Evolutionary conservation across 163 green algal species (phyloP), one percentile per base, ranked within the genome.

Genomic region (Volvox carteri): DNA sequence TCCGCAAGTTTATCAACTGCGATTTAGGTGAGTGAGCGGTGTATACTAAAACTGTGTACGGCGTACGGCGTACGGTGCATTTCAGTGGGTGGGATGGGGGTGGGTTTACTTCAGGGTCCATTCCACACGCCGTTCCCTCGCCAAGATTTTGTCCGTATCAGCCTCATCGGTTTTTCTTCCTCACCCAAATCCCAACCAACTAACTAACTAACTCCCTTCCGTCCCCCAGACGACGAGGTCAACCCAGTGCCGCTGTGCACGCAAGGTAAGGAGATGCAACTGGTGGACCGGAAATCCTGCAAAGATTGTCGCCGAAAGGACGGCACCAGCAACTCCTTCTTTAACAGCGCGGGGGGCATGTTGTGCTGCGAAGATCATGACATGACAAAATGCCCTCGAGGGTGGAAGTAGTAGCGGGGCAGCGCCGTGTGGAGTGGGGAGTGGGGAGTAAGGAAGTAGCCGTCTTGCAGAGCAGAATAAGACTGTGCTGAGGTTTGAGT

Each of bases 1-100:
- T 78, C 44, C 58, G 75, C 5, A 42, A 60, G 14, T 90, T 90
- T 18, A 23, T 78, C 30, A 48, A 86, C 74, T 90, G 85, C 58
- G 75, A 86, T 3, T 75, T 90, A 54, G 85, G 85, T 90, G 25
- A 8, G 18, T 11, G 62, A 12, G 62, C 4, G 54, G 54, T 65
- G 5, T 65, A 23, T 65, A 30, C 19, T 65, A 65, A 4, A 12
- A 65, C 28, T 12, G 50, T 60, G 50, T 60, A 16, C 16, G 12
- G 50, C 16, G 23, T 68, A 68, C 48, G 48, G 48, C 48, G 48
- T 58, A n/a, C n/a, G n/a, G n/a, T n/a, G n/a, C n/a, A n/a, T n/a
- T n/a, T n/a, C n/a, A n/a, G n/a, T n/a, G n/a, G n/a, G n/a, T n/a
- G n/a, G n/a, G n/a, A n/a, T n/a, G n/a, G n/a, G n/a, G n/a, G n/a